Percentiles rank a stretch among this genome's conserved stretches.
Conservation (phyloP, 2,329 filamentous ascomycete species). For the Dothiorella sarmentorum region DNA sequence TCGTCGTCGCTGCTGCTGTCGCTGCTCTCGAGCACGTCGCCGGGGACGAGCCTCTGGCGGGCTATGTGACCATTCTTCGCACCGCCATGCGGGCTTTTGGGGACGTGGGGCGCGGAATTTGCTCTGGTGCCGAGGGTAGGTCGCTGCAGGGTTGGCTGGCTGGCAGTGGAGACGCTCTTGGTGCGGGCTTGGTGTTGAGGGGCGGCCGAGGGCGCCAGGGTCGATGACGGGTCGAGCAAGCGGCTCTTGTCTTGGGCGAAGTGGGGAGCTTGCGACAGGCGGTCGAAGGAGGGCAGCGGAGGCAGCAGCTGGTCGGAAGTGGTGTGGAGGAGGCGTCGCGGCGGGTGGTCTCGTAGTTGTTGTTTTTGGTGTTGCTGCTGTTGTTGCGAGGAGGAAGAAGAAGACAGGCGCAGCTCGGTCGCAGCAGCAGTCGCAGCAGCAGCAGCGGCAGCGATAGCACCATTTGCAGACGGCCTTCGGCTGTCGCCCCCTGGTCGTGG, state of each 20-base stretch:
- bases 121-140: constrained; percentile 21
- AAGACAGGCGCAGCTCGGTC: neutral
- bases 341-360: neutral
- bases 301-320: neutral
- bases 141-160: constrained; percentile 1
- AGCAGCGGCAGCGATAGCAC: too few relatives aligned
- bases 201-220: constrained; percentile 9
- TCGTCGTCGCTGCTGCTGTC: constrained; percentile 10
- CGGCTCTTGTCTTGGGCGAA: neutral
- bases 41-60: constrained; percentile 6
- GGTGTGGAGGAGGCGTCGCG: neutral
- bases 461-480: constrained; percentile 5
- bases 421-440: too few relatives aligned
- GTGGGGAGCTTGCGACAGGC: neutral
- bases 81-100: constrained; percentile 22
- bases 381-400: neutral
- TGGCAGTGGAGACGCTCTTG: constrained; percentile 12
- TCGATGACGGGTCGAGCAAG: neutral
- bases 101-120: constrained; percentile 35
- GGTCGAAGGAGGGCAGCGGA: neutral
- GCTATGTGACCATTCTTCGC: constrained; percentile 18
- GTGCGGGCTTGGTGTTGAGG: constrained; percentile 10
- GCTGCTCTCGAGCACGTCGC: neutral
- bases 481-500: constrained; percentile 1
- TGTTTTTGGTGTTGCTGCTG: neutral